Evolutionary conservation across 2,329 filamentous ascomycete species (phyloP).

Genomic region (Ceratocystis cacaofunesta): DNA sequence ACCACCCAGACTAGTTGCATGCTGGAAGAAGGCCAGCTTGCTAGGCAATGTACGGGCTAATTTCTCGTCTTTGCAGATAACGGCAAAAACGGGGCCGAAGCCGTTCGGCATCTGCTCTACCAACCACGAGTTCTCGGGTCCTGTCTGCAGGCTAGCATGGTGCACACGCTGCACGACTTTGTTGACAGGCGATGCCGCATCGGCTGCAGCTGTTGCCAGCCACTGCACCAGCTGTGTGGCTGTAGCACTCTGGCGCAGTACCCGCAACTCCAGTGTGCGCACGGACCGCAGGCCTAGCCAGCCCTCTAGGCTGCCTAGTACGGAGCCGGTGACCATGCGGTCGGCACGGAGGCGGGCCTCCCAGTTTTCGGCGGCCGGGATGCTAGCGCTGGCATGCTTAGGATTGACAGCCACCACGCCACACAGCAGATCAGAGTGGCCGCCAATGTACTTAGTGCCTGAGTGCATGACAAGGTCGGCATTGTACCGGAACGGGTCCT

Average conservation of each 20-base stretch:
- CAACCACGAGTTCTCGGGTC: constrained; percentile 51
- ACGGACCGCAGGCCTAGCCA: constrained; percentile 84
- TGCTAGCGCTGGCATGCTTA: constrained; percentile 23
- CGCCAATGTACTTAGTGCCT: constrained; percentile 92
- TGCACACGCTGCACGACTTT: constrained; percentile 45
- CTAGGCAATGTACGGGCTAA: constrained; percentile 58
- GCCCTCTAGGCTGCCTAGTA: constrained; percentile 79
- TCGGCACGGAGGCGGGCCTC: constrained; percentile 48
- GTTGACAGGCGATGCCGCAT: constrained; percentile 28
- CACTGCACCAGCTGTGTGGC: constrained; percentile 56
- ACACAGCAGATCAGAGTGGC: constrained; percentile 85
- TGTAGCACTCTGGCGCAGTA: constrained; percentile 60
- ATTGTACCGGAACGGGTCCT: constrained; percentile 69
- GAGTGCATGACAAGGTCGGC: constrained; percentile 84
- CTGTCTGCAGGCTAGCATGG: constrained; percentile 64
- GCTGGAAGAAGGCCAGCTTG: constrained; percentile 71
- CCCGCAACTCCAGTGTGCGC: constrained; percentile 70
- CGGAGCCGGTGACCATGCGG: constrained; percentile 60
- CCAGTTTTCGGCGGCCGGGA: constrained; percentile 34
- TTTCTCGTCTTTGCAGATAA: constrained; percentile 46
- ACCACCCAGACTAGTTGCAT: constrained; percentile 85
- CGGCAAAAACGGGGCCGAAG: constrained; percentile 74
- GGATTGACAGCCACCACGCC: constrained; percentile 60
- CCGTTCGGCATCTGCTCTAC: constrained; percentile 79
- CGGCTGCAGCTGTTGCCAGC: constrained; percentile 40